Evolutionary conservation across 2,329 filamentous ascomycete genomes (phyloP), one percentile per base, ranked within the genome.

Genomic region (Emmonsiellopsis sp.): DNA sequence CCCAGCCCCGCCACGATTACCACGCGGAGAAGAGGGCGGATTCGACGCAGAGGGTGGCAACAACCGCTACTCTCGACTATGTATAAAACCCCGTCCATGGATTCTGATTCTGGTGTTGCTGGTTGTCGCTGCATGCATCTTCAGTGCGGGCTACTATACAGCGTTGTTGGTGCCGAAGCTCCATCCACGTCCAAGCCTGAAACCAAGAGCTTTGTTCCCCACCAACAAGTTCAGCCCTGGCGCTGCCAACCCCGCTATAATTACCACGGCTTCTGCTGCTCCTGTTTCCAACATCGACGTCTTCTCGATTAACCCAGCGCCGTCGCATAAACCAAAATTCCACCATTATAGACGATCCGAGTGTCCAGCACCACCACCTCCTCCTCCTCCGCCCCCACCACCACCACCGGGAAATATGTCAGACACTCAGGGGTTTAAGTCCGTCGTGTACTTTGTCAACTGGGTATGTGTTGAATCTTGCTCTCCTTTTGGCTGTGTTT

Each of bases 401-500:
- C 9, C 35, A 10, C 35, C 35, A 38, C 9, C 46, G 38, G 32
- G 32, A 16, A 47, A 50, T 5, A 50, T 50, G 50, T 42, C 40
- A 5, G 38, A 53, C 30, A 37, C 47, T 5, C 44, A 34, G 30
- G 59, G 58, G 4, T 61, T 54, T 15, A 61, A 52, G 59, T 66
- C 68, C 2, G 69, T 74, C 45, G 70, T 65, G 15, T 75, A 73
- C 55, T 74, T 68, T 56, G 71, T 74, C 44, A 73, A 75, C 56
- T 75, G 72, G 72, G 70, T 72, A 66, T 56, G 65, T 57, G 34
- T 38, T 26, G 15, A 26, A 4, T 20, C 10, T 13, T 30, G 15
- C 35, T 10, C 7, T 37, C 9, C 37, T 35, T n/a, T 42, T 6
- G 15, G 11, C 20, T 13, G 15, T 20, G 9, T 48, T 15, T 8